These are phyloP conservation scores for Parasitella parasitica DNA, from an alignment of 371 early-diverging fungal species.

Conservation along the genomic window DNA sequence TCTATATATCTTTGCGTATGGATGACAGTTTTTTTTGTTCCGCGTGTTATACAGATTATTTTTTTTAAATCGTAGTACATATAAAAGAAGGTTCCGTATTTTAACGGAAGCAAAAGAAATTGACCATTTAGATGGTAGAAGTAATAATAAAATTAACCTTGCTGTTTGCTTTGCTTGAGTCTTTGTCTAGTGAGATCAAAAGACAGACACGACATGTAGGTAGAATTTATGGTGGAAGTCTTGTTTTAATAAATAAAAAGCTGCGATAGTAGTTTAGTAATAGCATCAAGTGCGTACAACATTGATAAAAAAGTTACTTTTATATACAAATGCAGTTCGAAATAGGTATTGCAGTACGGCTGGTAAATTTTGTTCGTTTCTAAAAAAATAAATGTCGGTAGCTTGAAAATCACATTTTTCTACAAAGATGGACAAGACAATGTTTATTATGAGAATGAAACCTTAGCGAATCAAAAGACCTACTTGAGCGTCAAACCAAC, in stretches of 20 bases:
- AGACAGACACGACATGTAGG: no score
- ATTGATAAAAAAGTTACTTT: neutral
- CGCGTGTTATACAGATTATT: neutral
- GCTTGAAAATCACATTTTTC: no score
- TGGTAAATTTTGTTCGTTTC: no score
- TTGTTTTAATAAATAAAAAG: neutral
- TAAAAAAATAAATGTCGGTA: no score
- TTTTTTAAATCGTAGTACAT: neutral
- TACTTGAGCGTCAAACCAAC: no score
- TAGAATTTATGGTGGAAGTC: no score
- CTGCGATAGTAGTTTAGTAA: neutral
- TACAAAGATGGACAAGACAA: no score
- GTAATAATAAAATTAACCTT: neutral
- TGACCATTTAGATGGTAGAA: neutral
- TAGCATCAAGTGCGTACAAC: neutral
- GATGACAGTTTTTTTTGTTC: neutral
- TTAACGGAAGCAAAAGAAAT: neutral
- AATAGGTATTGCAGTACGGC: no score
- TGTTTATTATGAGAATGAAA: no score
- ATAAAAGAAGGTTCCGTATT: conserved; percentile 1
- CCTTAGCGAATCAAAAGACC: no score
- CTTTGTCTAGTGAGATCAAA: neutral
- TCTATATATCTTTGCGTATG: neutral
- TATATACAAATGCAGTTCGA: neutral
- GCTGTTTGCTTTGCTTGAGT: neutral